Evolutionary conservation across 2,329 filamentous ascomycete genomes (phyloP).

Genomic region (Calonectria honghensis): DNA sequence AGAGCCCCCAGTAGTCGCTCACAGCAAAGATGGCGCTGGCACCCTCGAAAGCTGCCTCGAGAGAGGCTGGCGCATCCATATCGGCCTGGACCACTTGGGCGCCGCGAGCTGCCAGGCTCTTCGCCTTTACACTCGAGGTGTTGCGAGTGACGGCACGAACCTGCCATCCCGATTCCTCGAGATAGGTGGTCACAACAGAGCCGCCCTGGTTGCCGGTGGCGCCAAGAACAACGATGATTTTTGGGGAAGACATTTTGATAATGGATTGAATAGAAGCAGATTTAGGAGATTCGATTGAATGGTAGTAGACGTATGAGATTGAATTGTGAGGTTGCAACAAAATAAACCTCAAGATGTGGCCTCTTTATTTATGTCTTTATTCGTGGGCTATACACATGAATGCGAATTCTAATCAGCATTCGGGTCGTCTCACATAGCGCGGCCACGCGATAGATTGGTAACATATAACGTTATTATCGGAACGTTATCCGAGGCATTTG

Average conservation of each 20-base stretch:
- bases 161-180: constrained; percentile 44
- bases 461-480: background rate
- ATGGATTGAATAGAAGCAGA: background rate
- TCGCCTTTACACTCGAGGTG: constrained; percentile 42
- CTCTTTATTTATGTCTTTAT: background rate
- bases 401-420: background rate
- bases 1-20: constrained; percentile 55
- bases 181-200: constrained; percentile 33
- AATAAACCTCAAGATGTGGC: background rate
- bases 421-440: background rate
- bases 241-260: constrained; percentile 38
- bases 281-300: background rate
- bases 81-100: constrained; percentile 52
- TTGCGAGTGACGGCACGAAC: constrained; percentile 55
- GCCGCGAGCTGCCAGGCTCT: constrained; percentile 43
- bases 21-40: constrained; percentile 55
- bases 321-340: background rate
- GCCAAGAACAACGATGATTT: constrained; percentile 44
- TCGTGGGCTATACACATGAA: background rate
- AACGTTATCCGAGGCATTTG: background rate
- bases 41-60: constrained; percentile 50
- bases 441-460: background rate
- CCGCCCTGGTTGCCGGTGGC: constrained; percentile 49
- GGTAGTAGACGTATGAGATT: background rate
- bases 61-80: constrained; percentile 41